Conservation (phyloP, 306 rosid genomes). For the Notholithocarpus densiflorus region DNA sequence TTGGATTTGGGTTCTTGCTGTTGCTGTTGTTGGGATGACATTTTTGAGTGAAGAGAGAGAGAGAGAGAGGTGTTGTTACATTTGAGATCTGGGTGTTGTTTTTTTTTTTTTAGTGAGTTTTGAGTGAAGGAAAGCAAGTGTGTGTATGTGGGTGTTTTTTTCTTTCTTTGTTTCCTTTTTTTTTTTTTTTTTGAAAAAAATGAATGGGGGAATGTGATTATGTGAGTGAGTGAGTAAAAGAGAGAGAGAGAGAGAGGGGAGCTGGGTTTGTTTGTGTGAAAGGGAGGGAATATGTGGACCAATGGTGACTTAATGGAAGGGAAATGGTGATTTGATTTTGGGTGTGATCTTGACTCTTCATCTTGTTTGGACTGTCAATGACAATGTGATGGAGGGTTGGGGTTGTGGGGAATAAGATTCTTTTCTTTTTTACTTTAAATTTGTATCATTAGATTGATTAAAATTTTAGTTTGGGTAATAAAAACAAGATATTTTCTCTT, state of each 20-base stretch:
- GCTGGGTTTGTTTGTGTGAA: neutral
- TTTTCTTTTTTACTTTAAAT: too few species aligned
- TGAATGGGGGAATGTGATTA: neutral
- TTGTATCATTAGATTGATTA: too few species aligned
- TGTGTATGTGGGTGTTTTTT: too few species aligned
- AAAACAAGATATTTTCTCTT: too few species aligned
- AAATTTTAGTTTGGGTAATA: too few species aligned
- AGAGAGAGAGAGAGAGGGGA: neutral
- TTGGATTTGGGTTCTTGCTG: conserved; percentile 36
- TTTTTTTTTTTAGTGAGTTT: neutral
- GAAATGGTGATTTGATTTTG: neutral
- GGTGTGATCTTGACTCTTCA: neutral
- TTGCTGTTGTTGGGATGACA: conserved; percentile 32
- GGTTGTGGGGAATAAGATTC: too few species aligned
- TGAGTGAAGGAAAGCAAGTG: neutral
- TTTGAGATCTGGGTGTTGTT: neutral
- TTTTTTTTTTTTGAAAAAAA: too few species aligned
- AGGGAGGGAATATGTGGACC: neutral
- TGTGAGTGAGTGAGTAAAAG: neutral
- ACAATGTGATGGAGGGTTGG: too few species aligned
- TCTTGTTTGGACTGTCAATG: neutral
- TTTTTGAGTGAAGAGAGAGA: neutral
- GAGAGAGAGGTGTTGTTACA: neutral
- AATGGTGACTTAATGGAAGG: neutral
- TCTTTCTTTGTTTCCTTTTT: too few species aligned